Base-by-base conservation (phyloP, 1,284 basidiomycete species). In the Cryptococcus sp. region DNA sequence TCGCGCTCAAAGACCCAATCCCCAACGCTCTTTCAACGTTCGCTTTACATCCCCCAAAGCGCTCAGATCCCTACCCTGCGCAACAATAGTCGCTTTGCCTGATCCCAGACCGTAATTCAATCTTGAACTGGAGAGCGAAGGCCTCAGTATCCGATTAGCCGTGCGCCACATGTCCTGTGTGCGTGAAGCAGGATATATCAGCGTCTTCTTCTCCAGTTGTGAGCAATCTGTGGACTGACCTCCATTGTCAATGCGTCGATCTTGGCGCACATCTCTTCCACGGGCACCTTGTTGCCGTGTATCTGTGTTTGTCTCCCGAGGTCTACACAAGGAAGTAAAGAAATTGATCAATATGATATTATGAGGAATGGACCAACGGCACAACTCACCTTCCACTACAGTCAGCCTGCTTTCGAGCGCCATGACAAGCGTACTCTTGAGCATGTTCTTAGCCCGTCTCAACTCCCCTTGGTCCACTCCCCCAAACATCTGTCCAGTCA, bases 361-460 rank as follows among this genome's bases (percentile, higher is more conserved):
- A 8, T 42, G 23, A 17, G 17, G 22, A 17, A 40, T 19, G 23
- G 27, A 10, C 5, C 39, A 19, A 3, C 42, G 38, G 15, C 13
- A 3, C n/a, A 23, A 66, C 69, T 63, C 82, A 79, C 93, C 92
- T 76, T 95, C 93, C 1, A 94, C 91, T 71, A 93, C 91, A 2
- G 97, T 87, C 23, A 91, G 82, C 41, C 91, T 82, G 70, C 91
- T 93, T 81, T 99, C 95, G 47, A 98, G 81, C 5, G 93, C 91
- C 95, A 98, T 98, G 80, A 95, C 90, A 65, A 99, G 80, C 60
- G 88, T 90, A 47, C 88, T 90, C 81, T 94, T 94, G 61, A 99
- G 85, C 82, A 98, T 95, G 75, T 98, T 98, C 82, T 93, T 94
- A 41, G 95, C 95, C 52, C 95, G 83, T 54, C 80, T 81, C 39